Evolutionary conservation across 805 yeast species (phyloP).

Genomic region (Maudiozyma turicensis): DNA sequence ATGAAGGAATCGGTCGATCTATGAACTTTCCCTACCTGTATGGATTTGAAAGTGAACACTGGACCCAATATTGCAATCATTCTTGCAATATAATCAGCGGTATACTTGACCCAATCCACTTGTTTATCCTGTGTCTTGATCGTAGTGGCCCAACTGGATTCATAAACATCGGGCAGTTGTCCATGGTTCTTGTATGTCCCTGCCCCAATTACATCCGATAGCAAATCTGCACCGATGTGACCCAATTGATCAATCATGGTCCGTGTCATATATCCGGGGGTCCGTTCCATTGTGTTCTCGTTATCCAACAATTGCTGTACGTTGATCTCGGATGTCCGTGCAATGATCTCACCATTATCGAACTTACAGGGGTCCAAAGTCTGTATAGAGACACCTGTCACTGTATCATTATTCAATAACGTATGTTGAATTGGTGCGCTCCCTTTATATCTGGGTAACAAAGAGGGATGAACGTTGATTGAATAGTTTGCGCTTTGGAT

Average conservation of each 20-base stretch:
- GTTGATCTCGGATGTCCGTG: constrained; percentile 37
- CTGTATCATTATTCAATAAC: constrained; percentile 47
- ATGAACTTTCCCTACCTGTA: constrained; percentile 28
- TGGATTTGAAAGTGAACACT: constrained; percentile 37
- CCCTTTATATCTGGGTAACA: constrained; percentile 75
- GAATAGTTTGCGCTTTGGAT: constrained; percentile 45
- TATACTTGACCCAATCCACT: constrained; percentile 38
- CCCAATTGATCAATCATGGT: constrained; percentile 45
- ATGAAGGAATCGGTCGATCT: constrained; percentile 10
- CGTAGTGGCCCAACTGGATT: constrained; percentile 44
- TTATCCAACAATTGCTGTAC: constrained; percentile 8
- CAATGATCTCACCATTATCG: constrained; percentile 65
- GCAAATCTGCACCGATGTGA: constrained; percentile 47
- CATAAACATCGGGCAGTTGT: constrained; percentile 5
- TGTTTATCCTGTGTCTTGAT: constrained; percentile 35
- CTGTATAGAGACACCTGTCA: constrained; percentile 82
- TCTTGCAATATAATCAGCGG: constrained; percentile 34
- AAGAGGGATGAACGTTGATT: constrained; percentile 85
- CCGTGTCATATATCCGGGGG: constrained; percentile 13
- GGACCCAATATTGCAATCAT: constrained; percentile 47
- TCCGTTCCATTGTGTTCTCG: background rate
- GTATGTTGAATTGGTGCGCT: constrained; percentile 85
- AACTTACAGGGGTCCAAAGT: constrained; percentile 81
- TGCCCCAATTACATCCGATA: constrained; percentile 36
- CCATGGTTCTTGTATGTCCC: constrained; percentile 5